These are phyloP conservation scores for Furcasterigmium sp. DNA, from an alignment of 2,329 filamentous ascomycete genomes.

Conservation along the genomic window DNA sequence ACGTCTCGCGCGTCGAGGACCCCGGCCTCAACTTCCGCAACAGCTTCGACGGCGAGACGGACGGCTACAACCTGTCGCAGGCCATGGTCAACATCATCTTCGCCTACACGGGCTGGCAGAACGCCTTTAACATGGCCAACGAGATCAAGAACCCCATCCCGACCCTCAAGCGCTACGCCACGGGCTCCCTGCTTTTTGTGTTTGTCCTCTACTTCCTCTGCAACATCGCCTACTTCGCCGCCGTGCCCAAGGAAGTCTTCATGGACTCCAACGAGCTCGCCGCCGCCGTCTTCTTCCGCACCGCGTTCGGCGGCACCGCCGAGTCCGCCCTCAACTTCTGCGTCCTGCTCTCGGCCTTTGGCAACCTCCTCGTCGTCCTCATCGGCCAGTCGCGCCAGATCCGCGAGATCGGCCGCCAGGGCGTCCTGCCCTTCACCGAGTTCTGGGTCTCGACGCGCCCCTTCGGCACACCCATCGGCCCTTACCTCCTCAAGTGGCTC, in stretches of 20 bases:
- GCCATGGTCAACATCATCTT: slow-evolving; percentile 56
- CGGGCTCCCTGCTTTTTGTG: slow-evolving; percentile 44
- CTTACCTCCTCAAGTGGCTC: slow-evolving; percentile 52
- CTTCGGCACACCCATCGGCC: slow-evolving; percentile 57
- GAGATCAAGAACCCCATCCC: slow-evolving; percentile 57
- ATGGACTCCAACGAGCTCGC: slow-evolving; percentile 45
- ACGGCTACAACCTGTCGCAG: slow-evolving; percentile 30
- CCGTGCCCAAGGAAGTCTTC: slow-evolving; percentile 50
- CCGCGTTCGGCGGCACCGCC: slow-evolving; percentile 47
- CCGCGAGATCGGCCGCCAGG: slow-evolving; percentile 56
- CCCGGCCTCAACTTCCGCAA: slow-evolving; percentile 29
- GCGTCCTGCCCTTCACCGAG: slow-evolving; percentile 52
- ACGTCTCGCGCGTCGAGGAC: slow-evolving; percentile 22
- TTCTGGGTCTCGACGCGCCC: slow-evolving; percentile 61
- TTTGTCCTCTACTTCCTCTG: slow-evolving; percentile 51
- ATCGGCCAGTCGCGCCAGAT: slow-evolving; percentile 52
- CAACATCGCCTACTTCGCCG: slow-evolving; percentile 55
- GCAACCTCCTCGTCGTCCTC: slow-evolving; percentile 51
- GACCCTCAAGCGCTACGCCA: slow-evolving; percentile 44
- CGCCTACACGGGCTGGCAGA: slow-evolving; percentile 51
- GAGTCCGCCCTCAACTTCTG: slow-evolving; percentile 51
- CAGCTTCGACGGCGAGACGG: slow-evolving; percentile 28
- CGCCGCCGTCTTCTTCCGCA: slow-evolving; percentile 53
- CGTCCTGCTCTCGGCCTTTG: slow-evolving; percentile 52
- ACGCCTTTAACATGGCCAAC: slow-evolving; percentile 58